Conservation (phyloP, 805 yeast genomes). For the Metschnikowia continentalis region DNA sequence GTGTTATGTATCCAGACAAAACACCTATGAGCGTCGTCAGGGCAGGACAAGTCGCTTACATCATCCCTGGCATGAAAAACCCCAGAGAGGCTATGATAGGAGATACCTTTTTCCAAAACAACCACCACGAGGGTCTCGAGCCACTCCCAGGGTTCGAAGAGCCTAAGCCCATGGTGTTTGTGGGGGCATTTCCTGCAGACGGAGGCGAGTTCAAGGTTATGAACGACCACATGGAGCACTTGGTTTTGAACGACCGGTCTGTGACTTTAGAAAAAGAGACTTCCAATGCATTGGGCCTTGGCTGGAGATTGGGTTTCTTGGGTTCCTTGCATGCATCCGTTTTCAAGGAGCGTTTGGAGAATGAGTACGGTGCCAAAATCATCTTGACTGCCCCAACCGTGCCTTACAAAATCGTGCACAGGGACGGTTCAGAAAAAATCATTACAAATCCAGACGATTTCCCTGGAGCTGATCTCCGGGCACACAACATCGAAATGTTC, state of each 20-base stretch:
- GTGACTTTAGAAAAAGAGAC: slow-evolving; percentile 88
- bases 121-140: slow-evolving; percentile 52
- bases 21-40: slow-evolving; percentile 55
- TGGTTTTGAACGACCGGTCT: slow-evolving; percentile 87
- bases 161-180: slow-evolving; percentile 97
- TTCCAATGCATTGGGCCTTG: slow-evolving; percentile 91
- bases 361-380: slow-evolving; percentile 89
- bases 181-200: slow-evolving; percentile 96
- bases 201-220: slow-evolving; percentile 83
- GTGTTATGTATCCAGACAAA: slow-evolving; percentile 92
- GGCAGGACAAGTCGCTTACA: slow-evolving; percentile 94
- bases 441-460: slow-evolving; percentile 91
- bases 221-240: slow-evolving; percentile 84
- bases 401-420: slow-evolving; percentile 74
- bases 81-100: slow-evolving; percentile 86
- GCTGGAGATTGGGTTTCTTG: slow-evolving; percentile 94
- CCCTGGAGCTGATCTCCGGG: slow-evolving; percentile 55
- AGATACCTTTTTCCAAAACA: slow-evolving; percentile 73
- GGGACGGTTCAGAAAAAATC: slow-evolving; percentile 58
- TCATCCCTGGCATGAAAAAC: slow-evolving; percentile 91
- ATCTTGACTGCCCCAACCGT: slow-evolving; percentile 95
- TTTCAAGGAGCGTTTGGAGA: slow-evolving; percentile 84
- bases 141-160: slow-evolving; percentile 94
- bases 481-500: slow-evolving; percentile 45
- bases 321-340: slow-evolving; percentile 96